A percentile compares a stretch with the other conserved stretches of the same genome.
Conservation (phyloP, 768 basidiomycete species). For the Naematelia aurantialba region DNA sequence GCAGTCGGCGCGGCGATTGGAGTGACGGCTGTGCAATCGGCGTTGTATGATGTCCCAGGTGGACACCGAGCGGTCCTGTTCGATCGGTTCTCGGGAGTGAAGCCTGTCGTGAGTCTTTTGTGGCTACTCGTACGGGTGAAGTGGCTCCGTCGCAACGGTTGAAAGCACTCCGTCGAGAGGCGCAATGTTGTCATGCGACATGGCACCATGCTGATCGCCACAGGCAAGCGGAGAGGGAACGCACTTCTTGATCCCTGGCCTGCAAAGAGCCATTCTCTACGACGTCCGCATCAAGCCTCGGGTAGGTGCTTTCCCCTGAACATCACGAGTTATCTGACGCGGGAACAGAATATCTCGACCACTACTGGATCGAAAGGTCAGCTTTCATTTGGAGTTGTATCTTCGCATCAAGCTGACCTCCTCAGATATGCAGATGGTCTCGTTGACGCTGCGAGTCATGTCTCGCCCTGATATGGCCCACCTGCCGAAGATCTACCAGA, state of each 20-base stretch:
- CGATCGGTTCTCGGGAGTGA: slow-evolving; percentile 90
- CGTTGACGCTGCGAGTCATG: slow-evolving; percentile 90
- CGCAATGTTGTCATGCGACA: background rate
- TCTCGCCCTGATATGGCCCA: slow-evolving; percentile 86
- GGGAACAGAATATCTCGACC: slow-evolving; percentile 93
- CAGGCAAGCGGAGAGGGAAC: slow-evolving; percentile 90
- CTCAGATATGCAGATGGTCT: slow-evolving; percentile 58
- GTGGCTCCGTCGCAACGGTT: background rate
- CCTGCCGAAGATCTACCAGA: slow-evolving; percentile 89
- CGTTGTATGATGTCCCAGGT: slow-evolving; percentile 65
- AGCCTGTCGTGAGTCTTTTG: slow-evolving; percentile 60
- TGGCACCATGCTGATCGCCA: background rate
- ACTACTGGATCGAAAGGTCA: slow-evolving; percentile 88
- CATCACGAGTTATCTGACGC: slow-evolving; percentile 1
- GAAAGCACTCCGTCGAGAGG: background rate
- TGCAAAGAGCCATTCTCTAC: slow-evolving; percentile 92
- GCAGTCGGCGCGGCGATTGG: too few relatives aligned
- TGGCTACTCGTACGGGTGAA: background rate
- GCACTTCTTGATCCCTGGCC: slow-evolving; percentile 91
- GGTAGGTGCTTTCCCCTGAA: slow-evolving; percentile 54
- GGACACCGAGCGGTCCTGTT: slow-evolving; percentile 97
- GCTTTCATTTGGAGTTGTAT: slow-evolving; percentile 2
- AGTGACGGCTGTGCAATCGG: slow-evolving; percentile 54
- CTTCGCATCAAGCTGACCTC: slow-evolving; percentile 8
- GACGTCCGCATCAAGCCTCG: slow-evolving; percentile 97